These are phyloP conservation scores for Mycosphaerella arachidis DNA, from an alignment of 2,329 filamentous ascomycete species.

Conservation along the genomic window DNA sequence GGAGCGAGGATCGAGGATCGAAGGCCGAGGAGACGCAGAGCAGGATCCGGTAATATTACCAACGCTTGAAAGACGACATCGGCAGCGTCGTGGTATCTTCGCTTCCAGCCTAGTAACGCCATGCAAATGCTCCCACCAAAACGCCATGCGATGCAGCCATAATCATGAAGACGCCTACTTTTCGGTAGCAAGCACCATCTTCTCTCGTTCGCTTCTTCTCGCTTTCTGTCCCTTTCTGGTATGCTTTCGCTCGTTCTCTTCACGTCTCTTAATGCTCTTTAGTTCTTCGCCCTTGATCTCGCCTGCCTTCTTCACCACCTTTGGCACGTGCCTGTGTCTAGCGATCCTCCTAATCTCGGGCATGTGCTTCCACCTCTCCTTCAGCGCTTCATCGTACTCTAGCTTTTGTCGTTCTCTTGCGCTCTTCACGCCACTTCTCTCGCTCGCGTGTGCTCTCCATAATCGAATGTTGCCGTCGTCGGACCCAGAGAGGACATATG, in stretches of 20 bases:
- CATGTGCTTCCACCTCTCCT: slow-evolving; percentile 87
- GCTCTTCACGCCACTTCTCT: slow-evolving; percentile 78
- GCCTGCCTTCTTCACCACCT: slow-evolving; percentile 89
- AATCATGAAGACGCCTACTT: slow-evolving; percentile 38
- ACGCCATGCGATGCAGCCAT: not conserved
- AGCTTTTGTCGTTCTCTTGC: slow-evolving; percentile 79
- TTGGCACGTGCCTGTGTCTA: slow-evolving; percentile 84
- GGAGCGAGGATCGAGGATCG: too few relatives aligned
- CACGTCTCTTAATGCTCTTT: slow-evolving; percentile 77
- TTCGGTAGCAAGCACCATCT: slow-evolving; percentile 74
- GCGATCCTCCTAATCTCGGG: slow-evolving; percentile 89
- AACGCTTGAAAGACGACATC: not conserved
- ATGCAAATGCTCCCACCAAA: not conserved
- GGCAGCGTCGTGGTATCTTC: not conserved
- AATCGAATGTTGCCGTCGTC: slow-evolving; percentile 90
- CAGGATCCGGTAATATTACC: not conserved
- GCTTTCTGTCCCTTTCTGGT: slow-evolving; percentile 74
- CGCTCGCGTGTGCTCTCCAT: slow-evolving; percentile 83
- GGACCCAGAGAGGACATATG: slow-evolving; percentile 83
- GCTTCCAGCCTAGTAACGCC: not conserved
- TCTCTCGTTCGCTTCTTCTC: slow-evolving; percentile 77
- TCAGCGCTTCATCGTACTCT: slow-evolving; percentile 84
- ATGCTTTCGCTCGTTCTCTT: slow-evolving; percentile 93
- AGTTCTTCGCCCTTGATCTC: slow-evolving; percentile 93
- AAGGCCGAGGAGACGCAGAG: too few relatives aligned